These are phyloP conservation scores for Cicer cuneatum DNA, from an alignment of 306 rosid genomes.

Conservation along the genomic window DNA sequence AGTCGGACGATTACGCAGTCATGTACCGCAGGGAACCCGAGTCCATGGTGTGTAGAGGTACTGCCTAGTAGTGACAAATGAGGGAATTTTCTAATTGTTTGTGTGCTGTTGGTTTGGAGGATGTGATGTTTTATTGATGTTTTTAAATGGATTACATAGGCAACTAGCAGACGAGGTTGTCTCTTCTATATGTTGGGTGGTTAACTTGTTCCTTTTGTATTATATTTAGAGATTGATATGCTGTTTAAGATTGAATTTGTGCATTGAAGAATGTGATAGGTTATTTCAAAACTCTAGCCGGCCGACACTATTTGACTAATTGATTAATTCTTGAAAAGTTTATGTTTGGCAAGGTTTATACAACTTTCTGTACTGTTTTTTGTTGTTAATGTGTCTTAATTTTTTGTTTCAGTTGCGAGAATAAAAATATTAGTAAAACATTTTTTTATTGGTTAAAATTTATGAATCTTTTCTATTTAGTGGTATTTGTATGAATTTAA, in stretches of 20 bases:
- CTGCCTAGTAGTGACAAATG: constrained; percentile 57
- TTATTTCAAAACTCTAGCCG: constrained; percentile 58
- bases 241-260: constrained; percentile 42
- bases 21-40: too few species aligned
- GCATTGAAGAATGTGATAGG: constrained; percentile 43
- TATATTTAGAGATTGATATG: constrained; percentile 44
- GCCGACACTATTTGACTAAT: constrained; percentile 51
- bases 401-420: not conserved
- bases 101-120: constrained; percentile 82
- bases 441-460: not conserved
- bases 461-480: too few species aligned
- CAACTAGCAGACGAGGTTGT: constrained; percentile 55
- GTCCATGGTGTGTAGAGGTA: constrained; percentile 34
- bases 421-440: not conserved
- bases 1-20: too few species aligned
- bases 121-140: constrained; percentile 69
- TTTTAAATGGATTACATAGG: constrained; percentile 40
- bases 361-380: constrained; percentile 50
- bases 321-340: constrained; percentile 37
- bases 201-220: constrained; percentile 57
- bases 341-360: constrained; percentile 47
- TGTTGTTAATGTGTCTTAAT: constrained; percentile 30
- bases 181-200: constrained; percentile 61
- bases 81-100: constrained; percentile 68
- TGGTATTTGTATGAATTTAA: too few species aligned